Percentiles rank a stretch among this genome's conserved stretches.
Evolutionary conservation across 371 early-diverging fungal genomes (phyloP).

Genomic region (Dinochytrium kinnereticum): DNA sequence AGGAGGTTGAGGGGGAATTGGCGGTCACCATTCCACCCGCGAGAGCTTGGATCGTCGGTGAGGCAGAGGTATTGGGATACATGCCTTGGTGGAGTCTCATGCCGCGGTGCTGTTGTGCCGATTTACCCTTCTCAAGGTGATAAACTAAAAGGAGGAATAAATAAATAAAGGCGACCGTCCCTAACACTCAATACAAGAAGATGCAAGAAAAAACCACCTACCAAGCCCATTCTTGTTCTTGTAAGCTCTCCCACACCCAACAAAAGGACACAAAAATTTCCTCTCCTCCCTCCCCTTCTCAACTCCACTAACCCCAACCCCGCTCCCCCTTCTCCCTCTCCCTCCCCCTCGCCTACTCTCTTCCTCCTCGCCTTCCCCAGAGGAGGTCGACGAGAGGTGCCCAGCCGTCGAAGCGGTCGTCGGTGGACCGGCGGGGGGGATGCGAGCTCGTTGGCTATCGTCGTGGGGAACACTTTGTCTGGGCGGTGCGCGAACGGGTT

Average conservation of each 20-base stretch:
- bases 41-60: neutral
- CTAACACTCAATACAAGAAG: neutral
- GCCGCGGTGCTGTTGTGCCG: slow-evolving; percentile 11
- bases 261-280: slow-evolving; percentile 32
- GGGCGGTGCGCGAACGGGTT: too few species aligned
- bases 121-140: slow-evolving; percentile 25
- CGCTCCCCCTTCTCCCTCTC: neutral
- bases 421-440: neutral
- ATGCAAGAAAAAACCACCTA: slow-evolving; percentile 5
- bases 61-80: neutral
- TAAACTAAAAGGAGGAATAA: slow-evolving; percentile 16
- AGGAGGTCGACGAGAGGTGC: too few species aligned
- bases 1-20: too few species aligned
- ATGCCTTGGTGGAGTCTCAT: neutral
- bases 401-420: neutral
- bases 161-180: neutral
- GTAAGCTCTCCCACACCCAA: slow-evolving; percentile 29
- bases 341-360: slow-evolving; percentile 2
- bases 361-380: neutral
- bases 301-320: neutral
- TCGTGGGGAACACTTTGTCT: too few species aligned
- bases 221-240: slow-evolving; percentile 39
- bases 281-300: slow-evolving; percentile 6
- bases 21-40: too few species aligned
- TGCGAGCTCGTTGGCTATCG: too few species aligned